Base-by-base conservation (phyloP, 1,284 basidiomycete genomes). In the Xerocomus subilludens region DNA sequence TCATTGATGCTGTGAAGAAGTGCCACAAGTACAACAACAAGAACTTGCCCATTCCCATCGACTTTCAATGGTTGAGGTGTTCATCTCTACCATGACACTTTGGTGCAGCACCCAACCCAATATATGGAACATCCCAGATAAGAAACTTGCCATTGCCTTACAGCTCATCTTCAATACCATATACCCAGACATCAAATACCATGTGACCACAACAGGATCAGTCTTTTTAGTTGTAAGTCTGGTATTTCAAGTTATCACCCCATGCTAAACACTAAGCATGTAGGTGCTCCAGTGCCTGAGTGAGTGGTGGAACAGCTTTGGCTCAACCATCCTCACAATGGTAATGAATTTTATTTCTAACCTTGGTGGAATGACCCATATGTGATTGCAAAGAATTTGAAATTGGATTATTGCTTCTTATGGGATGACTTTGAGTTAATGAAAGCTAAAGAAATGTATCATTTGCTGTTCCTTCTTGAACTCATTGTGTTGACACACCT, bases 271-370 rank as follows among this genome's bases (percentile, higher is more conserved):
- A 23, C 51, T n/a, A 2, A 27, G n/a, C 20, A n/a, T 33, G 23
- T 47, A 77, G 73, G 25, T 30, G 2, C 51, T 45, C 30, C 73
- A 77, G 56, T 14, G 3, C 30, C 45, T 77, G 32, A 66, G 64
- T 1, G 30, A 78, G 58, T 77, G 76, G 76, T 16, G 8, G 20
- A 77, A 64, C 14, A 35, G 64, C 38, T 66, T 78, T 23, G 67
- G 73, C 3, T 77, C 69, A 14, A 75, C 67, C 5, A 62, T 67
- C 36, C 56, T 71, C 6, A 9, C 56, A 35, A 55, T 67, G n/a
- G 58, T 71, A 18, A 45, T 75, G 2, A n/a, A 69, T 51, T 77
- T 77, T 11, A 47, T 77, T 30, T 60, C 53, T 5, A 53, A 30
- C 10, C 42, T 64, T 27, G 21, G 47, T n/a, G n/a, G 11, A 23